phyloP scores from a whole-genome alignment of 495 filamentous ascomycete species.

The Neurospora sp. region DNA sequence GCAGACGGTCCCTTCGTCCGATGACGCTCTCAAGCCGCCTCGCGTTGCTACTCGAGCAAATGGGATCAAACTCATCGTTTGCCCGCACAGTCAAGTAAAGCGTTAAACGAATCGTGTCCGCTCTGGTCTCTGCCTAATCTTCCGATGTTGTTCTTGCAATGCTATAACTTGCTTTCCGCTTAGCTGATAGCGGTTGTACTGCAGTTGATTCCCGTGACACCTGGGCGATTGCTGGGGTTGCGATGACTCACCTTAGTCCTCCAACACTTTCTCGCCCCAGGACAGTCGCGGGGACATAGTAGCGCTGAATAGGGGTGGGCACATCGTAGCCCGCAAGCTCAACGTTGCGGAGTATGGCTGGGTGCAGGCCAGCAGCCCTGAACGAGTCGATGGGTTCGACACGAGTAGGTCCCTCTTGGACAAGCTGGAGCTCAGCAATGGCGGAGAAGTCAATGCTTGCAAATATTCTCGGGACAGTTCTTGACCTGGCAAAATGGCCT shows the following conservation, averaged over 20 bases:
- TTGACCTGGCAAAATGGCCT: background rate
- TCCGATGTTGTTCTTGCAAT: background rate
- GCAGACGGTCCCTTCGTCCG: background rate
- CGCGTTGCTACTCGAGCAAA: background rate
- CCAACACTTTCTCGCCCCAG: background rate
- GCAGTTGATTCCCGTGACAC: background rate
- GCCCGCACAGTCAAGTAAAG: no score
- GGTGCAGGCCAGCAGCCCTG: slow-evolving; percentile 73
- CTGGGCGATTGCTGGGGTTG: background rate
- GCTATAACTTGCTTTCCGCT: background rate
- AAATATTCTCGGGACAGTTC: background rate
- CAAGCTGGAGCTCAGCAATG: slow-evolving; percentile 46
- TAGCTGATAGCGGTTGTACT: background rate
- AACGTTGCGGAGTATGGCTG: slow-evolving; percentile 70
- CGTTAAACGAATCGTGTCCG: no score
- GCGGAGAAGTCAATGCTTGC: slow-evolving; percentile 40
- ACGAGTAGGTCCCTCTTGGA: slow-evolving; percentile 45
- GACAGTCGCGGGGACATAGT: slow-evolving; percentile 57
- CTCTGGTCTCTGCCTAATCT: no score
- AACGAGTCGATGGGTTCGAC: slow-evolving; percentile 53
- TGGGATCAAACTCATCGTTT: background rate
- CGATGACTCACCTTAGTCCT: background rate
- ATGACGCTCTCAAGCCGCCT: background rate
- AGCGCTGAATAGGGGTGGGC: slow-evolving; percentile 82
- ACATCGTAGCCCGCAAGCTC: slow-evolving; percentile 47